Evolutionary conservation across 345 rosid species (phyloP).

Genomic region (Capsella bursapastoris): DNA sequence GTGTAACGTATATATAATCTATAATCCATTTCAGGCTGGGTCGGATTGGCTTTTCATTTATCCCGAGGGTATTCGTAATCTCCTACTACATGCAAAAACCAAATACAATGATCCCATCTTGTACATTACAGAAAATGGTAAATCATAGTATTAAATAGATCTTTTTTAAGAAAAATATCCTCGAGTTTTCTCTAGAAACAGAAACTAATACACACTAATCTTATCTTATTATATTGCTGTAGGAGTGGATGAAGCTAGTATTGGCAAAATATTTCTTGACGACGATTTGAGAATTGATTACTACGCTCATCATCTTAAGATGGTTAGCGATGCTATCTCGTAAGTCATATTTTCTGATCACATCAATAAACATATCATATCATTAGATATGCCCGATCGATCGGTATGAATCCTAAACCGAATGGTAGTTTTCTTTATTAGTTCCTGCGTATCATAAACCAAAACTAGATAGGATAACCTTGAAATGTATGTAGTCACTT

Average conservation of each 20-base stretch:
- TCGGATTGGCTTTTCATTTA: conserved; percentile 51
- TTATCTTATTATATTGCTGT: background rate
- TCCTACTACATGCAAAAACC: conserved; percentile 49
- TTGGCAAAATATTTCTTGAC: conserved; percentile 20
- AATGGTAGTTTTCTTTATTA: background rate
- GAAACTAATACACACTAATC: conserved; percentile 3
- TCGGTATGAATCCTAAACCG: background rate
- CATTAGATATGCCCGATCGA: background rate
- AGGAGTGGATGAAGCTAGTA: conserved; percentile 45
- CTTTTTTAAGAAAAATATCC: background rate
- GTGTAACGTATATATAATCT: background rate
- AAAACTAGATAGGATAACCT: background rate
- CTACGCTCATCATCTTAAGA: conserved; percentile 44
- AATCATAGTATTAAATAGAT: background rate
- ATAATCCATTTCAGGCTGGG: conserved; percentile 37
- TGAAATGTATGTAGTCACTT: background rate
- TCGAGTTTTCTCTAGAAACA: background rate
- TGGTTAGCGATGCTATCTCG: conserved; percentile 46
- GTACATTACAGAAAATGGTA: conserved; percentile 67
- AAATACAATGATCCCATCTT: conserved; percentile 54
- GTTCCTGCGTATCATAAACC: background rate
- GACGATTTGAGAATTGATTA: conserved; percentile 48
- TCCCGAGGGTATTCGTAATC: conserved; percentile 57
- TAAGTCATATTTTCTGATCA: conserved; percentile 24
- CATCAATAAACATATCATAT: conserved; percentile 2